These are phyloP conservation scores for Chrysopogon serrulatus DNA, from an alignment of 176 grass and related monocot species.

Conservation along the genomic window DNA sequence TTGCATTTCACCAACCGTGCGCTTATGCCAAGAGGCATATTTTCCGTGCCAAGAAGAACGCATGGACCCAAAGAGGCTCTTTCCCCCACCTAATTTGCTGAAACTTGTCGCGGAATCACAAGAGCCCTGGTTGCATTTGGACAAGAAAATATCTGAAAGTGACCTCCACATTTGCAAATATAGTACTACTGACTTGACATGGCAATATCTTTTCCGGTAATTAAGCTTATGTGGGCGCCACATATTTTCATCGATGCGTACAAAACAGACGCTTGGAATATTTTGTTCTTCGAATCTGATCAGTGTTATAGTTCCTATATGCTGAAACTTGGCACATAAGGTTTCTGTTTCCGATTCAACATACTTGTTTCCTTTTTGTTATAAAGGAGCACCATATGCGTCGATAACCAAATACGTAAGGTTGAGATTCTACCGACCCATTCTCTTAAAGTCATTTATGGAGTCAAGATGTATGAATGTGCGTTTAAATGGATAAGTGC, in stretches of 20 bases:
- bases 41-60: slow-evolving; percentile 32
- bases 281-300: not conserved
- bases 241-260: not conserved
- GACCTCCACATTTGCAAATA: slow-evolving; percentile 20
- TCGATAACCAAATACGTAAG: not conserved
- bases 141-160: slow-evolving; percentile 33
- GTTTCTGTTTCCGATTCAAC: not conserved
- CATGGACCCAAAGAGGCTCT: slow-evolving; percentile 37
- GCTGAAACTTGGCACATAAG: not conserved
- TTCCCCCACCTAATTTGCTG: slow-evolving; percentile 39
- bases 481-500: too few relatives aligned
- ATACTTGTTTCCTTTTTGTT: not conserved
- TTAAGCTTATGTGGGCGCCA: not conserved
- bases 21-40: slow-evolving; percentile 50
- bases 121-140: slow-evolving; percentile 17
- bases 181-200: not conserved
- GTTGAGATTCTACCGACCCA: not conserved
- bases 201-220: not conserved
- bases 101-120: slow-evolving; percentile 26
- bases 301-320: not conserved
- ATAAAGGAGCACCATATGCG: not conserved
- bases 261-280: not conserved
- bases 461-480: too few relatives aligned
- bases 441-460: not conserved
- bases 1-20: slow-evolving; percentile 41